Conservation (phyloP, 495 filamentous ascomycete species). For the Hyaloscypha variabilis region DNA sequence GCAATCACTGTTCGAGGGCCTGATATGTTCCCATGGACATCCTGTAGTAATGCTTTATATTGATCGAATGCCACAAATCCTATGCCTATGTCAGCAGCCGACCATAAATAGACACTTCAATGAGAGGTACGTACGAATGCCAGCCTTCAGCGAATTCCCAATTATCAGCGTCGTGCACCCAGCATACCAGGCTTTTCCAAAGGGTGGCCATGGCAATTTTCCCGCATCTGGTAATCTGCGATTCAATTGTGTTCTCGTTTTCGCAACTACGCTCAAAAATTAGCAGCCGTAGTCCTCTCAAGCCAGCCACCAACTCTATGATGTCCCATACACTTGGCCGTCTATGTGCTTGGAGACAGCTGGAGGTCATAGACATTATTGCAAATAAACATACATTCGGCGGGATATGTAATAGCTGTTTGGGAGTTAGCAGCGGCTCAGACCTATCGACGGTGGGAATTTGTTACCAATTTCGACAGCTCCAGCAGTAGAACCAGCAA, state of each 20-base stretch:
- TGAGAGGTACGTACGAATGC: slow-evolving; percentile 67
- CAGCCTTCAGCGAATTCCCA: slow-evolving; percentile 94
- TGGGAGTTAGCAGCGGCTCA: slow-evolving; percentile 9
- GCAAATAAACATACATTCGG: slow-evolving; percentile 69
- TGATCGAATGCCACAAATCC: slow-evolving; percentile 96
- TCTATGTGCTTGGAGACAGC: background rate
- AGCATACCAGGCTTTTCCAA: slow-evolving; percentile 94
- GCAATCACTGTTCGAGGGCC: slow-evolving; percentile 90
- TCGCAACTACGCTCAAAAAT: slow-evolving; percentile 65
- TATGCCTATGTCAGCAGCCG: slow-evolving; percentile 34
- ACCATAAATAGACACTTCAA: background rate
- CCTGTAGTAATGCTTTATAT: slow-evolving; percentile 81
- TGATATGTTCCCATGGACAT: slow-evolving; percentile 85
- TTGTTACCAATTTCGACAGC: slow-evolving; percentile 86
- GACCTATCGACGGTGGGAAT: background rate
- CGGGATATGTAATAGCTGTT: slow-evolving; percentile 94
- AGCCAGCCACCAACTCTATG: background rate
- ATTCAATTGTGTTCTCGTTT: slow-evolving; percentile 94
- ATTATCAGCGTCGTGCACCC: slow-evolving; percentile 97
- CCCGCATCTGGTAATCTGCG: slow-evolving; percentile 74
- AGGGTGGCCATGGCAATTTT: slow-evolving; percentile 95
- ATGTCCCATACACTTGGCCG: background rate
- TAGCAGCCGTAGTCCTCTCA: background rate
- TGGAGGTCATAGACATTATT: background rate
- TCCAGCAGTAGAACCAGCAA: slow-evolving; percentile 88